Conservation (phyloP, 2,329 filamentous ascomycete species). For the Phyllosticta citribraziliensis region DNA sequence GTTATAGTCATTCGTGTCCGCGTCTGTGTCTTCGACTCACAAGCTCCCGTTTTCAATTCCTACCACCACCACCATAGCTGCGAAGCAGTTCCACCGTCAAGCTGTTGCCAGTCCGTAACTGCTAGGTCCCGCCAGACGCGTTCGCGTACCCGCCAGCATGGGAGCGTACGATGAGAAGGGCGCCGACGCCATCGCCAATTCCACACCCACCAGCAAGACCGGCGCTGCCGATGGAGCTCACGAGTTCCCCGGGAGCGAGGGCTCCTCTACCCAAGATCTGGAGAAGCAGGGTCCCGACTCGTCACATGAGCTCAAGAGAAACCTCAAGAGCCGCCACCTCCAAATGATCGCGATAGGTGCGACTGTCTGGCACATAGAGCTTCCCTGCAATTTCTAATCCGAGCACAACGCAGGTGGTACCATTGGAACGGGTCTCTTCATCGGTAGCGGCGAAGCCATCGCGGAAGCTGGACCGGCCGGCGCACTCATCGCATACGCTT, state of each 20-base stretch:
- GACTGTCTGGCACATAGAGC: slow-evolving; percentile 5
- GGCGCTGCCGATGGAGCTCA: neutral
- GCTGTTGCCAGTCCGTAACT: neutral
- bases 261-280: slow-evolving; percentile 16
- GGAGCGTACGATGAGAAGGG: slow-evolving; percentile 6
- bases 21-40: slow-evolving; percentile 3
- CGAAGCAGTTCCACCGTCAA: neutral
- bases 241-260: slow-evolving; percentile 5
- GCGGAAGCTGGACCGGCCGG: slow-evolving; percentile 39
- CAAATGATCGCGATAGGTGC: slow-evolving; percentile 31
- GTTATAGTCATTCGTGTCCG: slow-evolving; percentile 8
- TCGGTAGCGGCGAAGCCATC: slow-evolving; percentile 40
- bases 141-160: neutral
- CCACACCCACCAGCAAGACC: slow-evolving; percentile 1
- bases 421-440: slow-evolving; percentile 46
- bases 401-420: slow-evolving; percentile 22
- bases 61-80: neutral
- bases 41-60: neutral
- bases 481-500: slow-evolving; percentile 36
- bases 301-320: slow-evolving; percentile 22
- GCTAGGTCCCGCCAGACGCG: neutral
- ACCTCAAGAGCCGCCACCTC: slow-evolving; percentile 27
- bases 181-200: slow-evolving; percentile 3
- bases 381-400: neutral
- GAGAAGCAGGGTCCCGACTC: slow-evolving; percentile 25